These are phyloP conservation scores for Metarhizium album DNA, from an alignment of 2,329 filamentous ascomycete genomes.

Conservation along the genomic window DNA sequence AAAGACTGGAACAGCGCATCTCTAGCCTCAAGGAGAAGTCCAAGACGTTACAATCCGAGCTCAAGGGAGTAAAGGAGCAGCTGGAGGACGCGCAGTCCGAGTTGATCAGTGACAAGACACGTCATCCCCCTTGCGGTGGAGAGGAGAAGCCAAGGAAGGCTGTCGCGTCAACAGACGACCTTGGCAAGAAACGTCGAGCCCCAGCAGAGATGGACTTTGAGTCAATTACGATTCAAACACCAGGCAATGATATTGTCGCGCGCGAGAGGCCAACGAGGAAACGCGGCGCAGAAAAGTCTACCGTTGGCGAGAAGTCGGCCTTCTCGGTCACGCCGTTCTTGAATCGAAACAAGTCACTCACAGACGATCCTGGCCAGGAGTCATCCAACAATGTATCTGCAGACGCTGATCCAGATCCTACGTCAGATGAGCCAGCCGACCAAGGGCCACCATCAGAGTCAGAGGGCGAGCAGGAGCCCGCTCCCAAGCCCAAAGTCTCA, in stretches of 20 bases:
- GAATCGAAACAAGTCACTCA: constrained; percentile 55
- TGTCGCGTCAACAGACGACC: constrained; percentile 17
- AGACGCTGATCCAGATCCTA: constrained; percentile 22
- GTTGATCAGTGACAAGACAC: constrained; percentile 1
- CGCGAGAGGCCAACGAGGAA: constrained; percentile 41
- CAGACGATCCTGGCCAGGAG: constrained; percentile 23
- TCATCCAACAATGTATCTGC: constrained; percentile 11
- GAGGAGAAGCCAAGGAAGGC: constrained; percentile 15
- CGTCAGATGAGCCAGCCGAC: constrained; percentile 1
- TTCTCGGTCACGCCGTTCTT: constrained; percentile 94
- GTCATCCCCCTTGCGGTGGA: constrained; percentile 8
- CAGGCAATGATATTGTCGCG: constrained; percentile 30
- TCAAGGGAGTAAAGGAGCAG: constrained; percentile 49
- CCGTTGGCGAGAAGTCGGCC: constrained; percentile 71
- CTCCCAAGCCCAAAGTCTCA: constrained; percentile 7
- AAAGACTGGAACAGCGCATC: constrained; percentile 59
- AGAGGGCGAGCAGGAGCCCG: constrained; percentile 14
- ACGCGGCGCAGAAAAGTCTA: constrained; percentile 38
- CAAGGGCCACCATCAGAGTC: constrained; percentile 7
- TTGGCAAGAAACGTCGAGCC: constrained; percentile 33
- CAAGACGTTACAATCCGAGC: constrained; percentile 56
- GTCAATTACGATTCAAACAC: constrained; percentile 36
- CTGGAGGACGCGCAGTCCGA: constrained; percentile 23
- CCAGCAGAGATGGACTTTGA: constrained; percentile 35
- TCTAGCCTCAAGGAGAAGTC: constrained; percentile 60